Evolutionary conservation across 129 eudicot genomes (phyloP).

Genomic region (Artemisia tridentata): DNA sequence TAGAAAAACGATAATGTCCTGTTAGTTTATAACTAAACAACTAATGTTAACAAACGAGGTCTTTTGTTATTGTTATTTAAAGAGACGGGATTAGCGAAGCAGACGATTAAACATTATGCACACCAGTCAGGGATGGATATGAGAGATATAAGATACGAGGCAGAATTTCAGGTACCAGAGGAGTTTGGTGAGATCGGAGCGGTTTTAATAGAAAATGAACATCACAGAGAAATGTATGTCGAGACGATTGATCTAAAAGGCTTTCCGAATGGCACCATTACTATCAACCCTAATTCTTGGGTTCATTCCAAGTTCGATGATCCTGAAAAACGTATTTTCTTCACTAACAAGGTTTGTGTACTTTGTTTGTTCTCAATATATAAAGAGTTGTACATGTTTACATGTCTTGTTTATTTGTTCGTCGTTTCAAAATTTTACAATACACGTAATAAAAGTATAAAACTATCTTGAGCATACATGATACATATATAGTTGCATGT

Average conservation of each 20-base stretch:
- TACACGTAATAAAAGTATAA: too few relatives aligned
- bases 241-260: constrained; percentile 1
- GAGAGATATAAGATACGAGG: constrained; percentile 38
- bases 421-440: too few relatives aligned
- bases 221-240: constrained; percentile 6
- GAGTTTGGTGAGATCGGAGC: constrained; percentile 74
- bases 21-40: background rate
- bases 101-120: constrained; percentile 42
- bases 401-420: too few relatives aligned
- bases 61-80: background rate
- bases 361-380: background rate
- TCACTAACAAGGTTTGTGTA: constrained; percentile 18
- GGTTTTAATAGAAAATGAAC: constrained; percentile 26
- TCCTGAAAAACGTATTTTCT: constrained; percentile 14
- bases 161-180: constrained; percentile 28
- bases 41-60: too few relatives aligned
- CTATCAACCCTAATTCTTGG: constrained; percentile 12
- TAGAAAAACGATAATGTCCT: too few relatives aligned
- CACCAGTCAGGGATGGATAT: constrained; percentile 14
- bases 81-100: constrained; percentile 47
- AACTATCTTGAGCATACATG: too few relatives aligned
- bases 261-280: constrained; percentile 5
- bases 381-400: too few relatives aligned
- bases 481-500: too few relatives aligned
- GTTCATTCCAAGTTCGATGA: constrained; percentile 17